Evolutionary conservation across 306 rosid genomes (phyloP).

Genomic region (Ceratonia siliqua): DNA sequence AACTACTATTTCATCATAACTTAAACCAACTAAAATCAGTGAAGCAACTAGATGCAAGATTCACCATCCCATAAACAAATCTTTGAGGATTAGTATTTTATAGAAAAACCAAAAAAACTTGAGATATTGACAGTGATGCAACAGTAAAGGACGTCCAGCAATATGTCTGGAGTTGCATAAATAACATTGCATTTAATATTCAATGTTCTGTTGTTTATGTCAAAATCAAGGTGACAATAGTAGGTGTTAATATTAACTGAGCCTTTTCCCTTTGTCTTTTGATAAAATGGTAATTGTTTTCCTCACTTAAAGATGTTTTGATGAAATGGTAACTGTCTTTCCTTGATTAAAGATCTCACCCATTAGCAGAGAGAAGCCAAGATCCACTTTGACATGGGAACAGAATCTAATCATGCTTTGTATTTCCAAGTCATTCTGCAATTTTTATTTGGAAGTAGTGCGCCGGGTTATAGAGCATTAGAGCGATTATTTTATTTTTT

Average conservation of each 20-base stretch:
- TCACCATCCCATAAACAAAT: not conserved
- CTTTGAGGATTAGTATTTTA: not conserved
- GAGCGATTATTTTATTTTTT: too few relatives aligned
- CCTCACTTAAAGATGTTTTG: conserved; percentile 5
- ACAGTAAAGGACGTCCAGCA: not conserved
- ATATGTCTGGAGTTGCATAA: conserved; percentile 2
- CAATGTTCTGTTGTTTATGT: not conserved
- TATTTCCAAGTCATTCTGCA: conserved; percentile 12
- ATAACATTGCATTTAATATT: not conserved
- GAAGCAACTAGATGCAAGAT: not conserved
- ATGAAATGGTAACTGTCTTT: not conserved
- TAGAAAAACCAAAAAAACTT: not conserved
- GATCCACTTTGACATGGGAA: not conserved
- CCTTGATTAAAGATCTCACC: not conserved
- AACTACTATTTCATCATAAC: not conserved
- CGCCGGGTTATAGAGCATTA: too few relatives aligned
- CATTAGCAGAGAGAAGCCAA: not conserved
- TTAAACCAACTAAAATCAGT: not conserved
- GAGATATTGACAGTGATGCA: not conserved
- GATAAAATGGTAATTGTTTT: not conserved
- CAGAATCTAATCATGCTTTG: conserved; percentile 27
- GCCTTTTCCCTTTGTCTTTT: not conserved
- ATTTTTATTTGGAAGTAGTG: not conserved
- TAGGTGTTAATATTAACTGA: not conserved
- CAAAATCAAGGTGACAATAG: conserved; percentile 6